Evolutionary conservation across 2,329 filamentous ascomycete genomes (phyloP).

Genomic region (Blumeria hordei): DNA sequence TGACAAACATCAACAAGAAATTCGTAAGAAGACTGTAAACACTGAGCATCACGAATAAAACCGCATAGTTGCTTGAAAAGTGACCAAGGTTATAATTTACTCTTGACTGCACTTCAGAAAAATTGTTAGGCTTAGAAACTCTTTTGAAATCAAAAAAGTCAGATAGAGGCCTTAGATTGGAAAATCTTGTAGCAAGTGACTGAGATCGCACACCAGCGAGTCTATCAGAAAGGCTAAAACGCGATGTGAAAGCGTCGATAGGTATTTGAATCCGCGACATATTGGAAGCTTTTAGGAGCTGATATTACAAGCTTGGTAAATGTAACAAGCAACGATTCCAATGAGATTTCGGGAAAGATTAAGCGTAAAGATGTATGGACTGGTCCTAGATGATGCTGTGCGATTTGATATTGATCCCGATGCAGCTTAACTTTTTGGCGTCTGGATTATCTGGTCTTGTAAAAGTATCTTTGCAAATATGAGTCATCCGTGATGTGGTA

Average conservation of each 20-base stretch:
- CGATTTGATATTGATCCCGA: no score
- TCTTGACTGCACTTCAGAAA: slow-evolving; percentile 67
- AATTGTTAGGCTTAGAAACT: slow-evolving; percentile 80
- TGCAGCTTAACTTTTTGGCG: no score
- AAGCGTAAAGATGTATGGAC: no score
- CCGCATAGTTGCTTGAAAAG: slow-evolving; percentile 96
- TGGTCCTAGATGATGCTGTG: no score
- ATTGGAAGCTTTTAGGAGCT: slow-evolving; percentile 8
- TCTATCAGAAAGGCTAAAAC: slow-evolving; percentile 64
- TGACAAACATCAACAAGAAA: slow-evolving; percentile 67
- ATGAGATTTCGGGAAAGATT: background rate
- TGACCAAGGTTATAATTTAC: slow-evolving; percentile 94
- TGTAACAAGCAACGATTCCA: background rate
- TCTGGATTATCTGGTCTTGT: no score
- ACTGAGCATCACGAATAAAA: slow-evolving; percentile 81
- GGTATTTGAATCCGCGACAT: slow-evolving; percentile 89
- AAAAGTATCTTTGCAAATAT: no score
- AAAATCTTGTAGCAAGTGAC: slow-evolving; percentile 58
- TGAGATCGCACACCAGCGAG: slow-evolving; percentile 65
- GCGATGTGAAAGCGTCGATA: slow-evolving; percentile 71
- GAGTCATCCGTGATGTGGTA: no score
- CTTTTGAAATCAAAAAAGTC: slow-evolving; percentile 96
- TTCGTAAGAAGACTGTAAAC: slow-evolving; percentile 91
- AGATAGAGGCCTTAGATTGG: slow-evolving; percentile 71
- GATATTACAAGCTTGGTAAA: slow-evolving; percentile 1